phyloP scores from a whole-genome alignment of 2,329 filamentous ascomycete species.

The Neonectria coccinea region DNA sequence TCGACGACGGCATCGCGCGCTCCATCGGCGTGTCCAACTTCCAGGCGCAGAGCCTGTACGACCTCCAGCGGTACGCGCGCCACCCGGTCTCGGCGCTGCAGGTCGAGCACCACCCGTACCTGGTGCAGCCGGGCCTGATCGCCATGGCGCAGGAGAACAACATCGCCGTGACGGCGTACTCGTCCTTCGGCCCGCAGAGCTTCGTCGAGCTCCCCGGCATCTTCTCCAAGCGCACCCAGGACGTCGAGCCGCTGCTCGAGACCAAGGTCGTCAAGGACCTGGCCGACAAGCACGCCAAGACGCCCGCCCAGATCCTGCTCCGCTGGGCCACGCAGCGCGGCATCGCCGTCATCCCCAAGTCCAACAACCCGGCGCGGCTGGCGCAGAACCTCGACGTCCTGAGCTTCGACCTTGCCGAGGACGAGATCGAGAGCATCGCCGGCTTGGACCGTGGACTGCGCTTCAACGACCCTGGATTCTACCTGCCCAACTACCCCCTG shows the following conservation, averaged over 20 bases:
- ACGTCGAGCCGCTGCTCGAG: constrained; percentile 48
- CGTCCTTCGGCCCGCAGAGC: constrained; percentile 70
- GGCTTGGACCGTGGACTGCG: constrained; percentile 65
- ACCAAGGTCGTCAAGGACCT: constrained; percentile 58
- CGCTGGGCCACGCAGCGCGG: constrained; percentile 74
- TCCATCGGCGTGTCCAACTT: constrained; percentile 87
- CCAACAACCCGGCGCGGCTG: constrained; percentile 62
- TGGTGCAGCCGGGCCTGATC: constrained; percentile 69
- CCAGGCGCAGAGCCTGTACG: constrained; percentile 68
- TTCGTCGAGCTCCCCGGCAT: constrained; percentile 49
- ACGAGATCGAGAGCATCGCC: constrained; percentile 68
- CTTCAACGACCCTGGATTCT: constrained; percentile 66
- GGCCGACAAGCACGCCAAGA: constrained; percentile 66
- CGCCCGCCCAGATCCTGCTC: constrained; percentile 74
- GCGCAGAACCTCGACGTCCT: constrained; percentile 68
- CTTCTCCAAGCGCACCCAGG: constrained; percentile 44
- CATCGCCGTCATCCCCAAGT: constrained; percentile 75
- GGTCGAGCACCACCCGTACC: constrained; percentile 78
- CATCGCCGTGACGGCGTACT: constrained; percentile 74
- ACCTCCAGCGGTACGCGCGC: constrained; percentile 70
- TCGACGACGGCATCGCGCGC: constrained; percentile 72
- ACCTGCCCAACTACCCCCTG: constrained; percentile 56
- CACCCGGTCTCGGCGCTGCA: constrained; percentile 67
- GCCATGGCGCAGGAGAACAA: constrained; percentile 66
- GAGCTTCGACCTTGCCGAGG: constrained; percentile 64